Evolutionary conservation across 192 early-diverging fungal species (phyloP), one percentile per base, ranked within the genome.

Genomic region (Glomus cerebriforme): DNA sequence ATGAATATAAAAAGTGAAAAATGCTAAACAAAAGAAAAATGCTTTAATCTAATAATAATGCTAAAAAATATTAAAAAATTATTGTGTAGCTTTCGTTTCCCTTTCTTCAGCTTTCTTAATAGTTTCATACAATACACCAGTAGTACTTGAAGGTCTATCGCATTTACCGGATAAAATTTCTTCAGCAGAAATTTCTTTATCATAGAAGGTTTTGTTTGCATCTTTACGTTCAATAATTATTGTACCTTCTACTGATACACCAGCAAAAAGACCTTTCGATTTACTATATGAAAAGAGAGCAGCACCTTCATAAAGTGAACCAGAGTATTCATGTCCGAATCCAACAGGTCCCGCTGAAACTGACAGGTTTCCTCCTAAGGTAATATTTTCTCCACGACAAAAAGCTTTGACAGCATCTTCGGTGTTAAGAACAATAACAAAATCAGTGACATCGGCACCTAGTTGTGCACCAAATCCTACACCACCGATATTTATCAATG

Each of bases 351-450:
- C 93, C 15, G 93, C 93, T 34, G 91, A 86, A 22, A 93, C 90
- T 64, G 92, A 90, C 15, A 95, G 80, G 68, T 94, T 94, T 19
- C 94, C 96, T 27, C 97, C 97, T 15, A 99, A 85, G 1, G 95
- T 97, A 32, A 98, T 80, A 80, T 96, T 95, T 27, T 95, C 96
- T 39, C 90, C 90, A 75, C 93, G 93, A 66, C 87, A 88, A 81
- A 99, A 98, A 7, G 96, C 92, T 81, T 93, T 92, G 64, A 99
- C 95, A 3, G 96, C 95, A 31, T 90, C 91, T 32, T 89, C 89
- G 4, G 92, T 94, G 82, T 95, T 99, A 37, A 99, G 86, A 31
- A 99, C 85, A 79, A 98, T 91, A n/a, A 99, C 91, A 83, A 95
- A 93, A 84, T 99, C 95, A 17, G 97, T 98, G 75, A 97, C 85